Base-by-base conservation (phyloP, 441 rosid genomes). In the Melastoma candidum region DNA sequence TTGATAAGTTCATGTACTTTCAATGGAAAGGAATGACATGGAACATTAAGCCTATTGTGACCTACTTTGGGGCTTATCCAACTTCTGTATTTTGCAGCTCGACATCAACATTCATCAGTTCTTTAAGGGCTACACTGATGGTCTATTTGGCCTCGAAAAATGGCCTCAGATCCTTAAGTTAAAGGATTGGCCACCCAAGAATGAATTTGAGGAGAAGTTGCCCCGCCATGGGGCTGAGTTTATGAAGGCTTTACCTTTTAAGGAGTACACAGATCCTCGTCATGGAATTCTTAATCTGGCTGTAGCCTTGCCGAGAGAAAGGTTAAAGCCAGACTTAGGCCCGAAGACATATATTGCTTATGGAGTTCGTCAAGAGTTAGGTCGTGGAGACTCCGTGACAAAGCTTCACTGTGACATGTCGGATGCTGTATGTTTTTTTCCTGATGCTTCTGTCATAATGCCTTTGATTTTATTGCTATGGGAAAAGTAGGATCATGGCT, bases 321-420 rank as follows among this genome's bases (percentile, higher is more conserved):
- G 71, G 52, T 47, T 92, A 65, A 84, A 77, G 76, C 98, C 97
- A 6, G 97, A 92, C 71, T 57, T 92, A 84, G 98, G 97, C 47
- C 98, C 98, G 10, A 92, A 92, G 76, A 79, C 92, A 0, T 92
- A 88, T 53, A 77, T 92, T 63, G 98, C 94, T 27, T 88, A 82
- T 72, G 97, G 97, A 47, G 60, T 72, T 66, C 62, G 61, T 49
- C 66, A 82, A 70, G 98, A 88, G 70, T 74, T 77, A 60, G 97
- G 97, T 26, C 97, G 95, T 60, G 98, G 94, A 53, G 95, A 92
- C 66, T 85, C 98, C 59, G 89, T 87, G 25, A 92, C 95, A 26
- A 88, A 86, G 71, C 95, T 92, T 62, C 98, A 92, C 6, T 87
- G 90, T 66, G 94, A 87, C 76, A 88, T 83, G 87, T 85, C 94